phyloP scores from a whole-genome alignment of 768 basidiomycete species.

The Xerocomellus intermedius region DNA sequence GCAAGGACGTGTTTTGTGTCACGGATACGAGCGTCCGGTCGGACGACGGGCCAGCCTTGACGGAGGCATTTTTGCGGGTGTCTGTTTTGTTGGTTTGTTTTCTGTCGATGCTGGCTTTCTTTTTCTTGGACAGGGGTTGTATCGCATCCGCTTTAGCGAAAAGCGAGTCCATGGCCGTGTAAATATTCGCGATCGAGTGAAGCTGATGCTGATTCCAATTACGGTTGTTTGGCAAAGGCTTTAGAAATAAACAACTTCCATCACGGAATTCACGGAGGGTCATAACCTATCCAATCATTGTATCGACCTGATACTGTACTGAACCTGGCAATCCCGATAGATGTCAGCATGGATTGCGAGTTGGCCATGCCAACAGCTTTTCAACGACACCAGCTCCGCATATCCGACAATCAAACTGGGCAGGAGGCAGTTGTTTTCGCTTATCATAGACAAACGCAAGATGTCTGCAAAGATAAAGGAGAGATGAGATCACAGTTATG shows the following conservation, averaged over 20 bases:
- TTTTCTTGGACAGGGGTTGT: slow-evolving; percentile 45
- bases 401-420: too few relatives aligned
- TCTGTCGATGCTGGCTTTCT: slow-evolving; percentile 30
- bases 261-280: too few relatives aligned
- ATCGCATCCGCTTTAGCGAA: slow-evolving; percentile 68
- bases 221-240: slow-evolving; percentile 14
- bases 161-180: slow-evolving; percentile 55
- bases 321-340: too few relatives aligned
- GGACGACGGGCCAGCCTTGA: slow-evolving; percentile 25
- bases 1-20: slow-evolving; percentile 55
- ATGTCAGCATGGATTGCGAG: background rate
- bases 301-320: too few relatives aligned
- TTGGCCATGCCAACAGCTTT: background rate
- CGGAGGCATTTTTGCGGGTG: slow-evolving; percentile 6
- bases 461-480: background rate
- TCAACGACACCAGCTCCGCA: background rate
- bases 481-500: slow-evolving; percentile 5
- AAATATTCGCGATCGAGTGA: background rate
- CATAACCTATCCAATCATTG: too few relatives aligned
- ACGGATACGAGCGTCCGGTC: slow-evolving; percentile 62
- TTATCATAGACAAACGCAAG: background rate
- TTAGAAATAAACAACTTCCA: slow-evolving; percentile 17
- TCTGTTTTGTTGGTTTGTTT: slow-evolving; percentile 24
- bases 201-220: background rate
- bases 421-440: too few relatives aligned